Evolutionary conservation across 2,329 filamentous ascomycete genomes (phyloP).

Genomic region (Macrophomina tecta): DNA sequence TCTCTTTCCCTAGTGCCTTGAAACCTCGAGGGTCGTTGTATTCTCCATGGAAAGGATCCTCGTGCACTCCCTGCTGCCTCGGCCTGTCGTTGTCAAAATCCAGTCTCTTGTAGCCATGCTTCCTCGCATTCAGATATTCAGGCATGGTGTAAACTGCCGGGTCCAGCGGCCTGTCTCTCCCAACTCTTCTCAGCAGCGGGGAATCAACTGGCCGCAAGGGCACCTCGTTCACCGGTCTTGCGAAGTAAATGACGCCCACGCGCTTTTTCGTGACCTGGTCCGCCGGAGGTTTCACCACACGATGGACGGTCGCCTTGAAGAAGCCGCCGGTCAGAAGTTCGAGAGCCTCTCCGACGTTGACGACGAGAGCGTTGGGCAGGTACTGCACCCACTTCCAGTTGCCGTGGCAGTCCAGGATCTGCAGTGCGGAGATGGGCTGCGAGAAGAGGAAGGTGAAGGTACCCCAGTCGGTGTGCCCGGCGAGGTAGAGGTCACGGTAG

Average conservation of each 20-base stretch:
- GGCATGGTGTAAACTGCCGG: conserved; percentile 5
- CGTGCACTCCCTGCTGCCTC: conserved; percentile 5
- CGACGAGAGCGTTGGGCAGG: conserved; percentile 37
- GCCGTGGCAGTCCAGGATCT: conserved; percentile 35
- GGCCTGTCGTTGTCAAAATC: conserved; percentile 18
- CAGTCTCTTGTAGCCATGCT: conserved; percentile 11
- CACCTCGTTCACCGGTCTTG: conserved; percentile 29
- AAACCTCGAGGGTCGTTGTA: conserved; percentile 1
- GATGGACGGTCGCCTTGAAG: conserved; percentile 55
- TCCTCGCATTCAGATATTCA: background rate
- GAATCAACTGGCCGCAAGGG: background rate
- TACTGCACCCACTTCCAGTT: conserved; percentile 38
- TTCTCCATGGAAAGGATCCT: conserved; percentile 13
- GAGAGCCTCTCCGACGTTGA: conserved; percentile 40
- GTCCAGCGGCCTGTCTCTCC: background rate
- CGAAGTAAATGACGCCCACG: conserved; percentile 35
- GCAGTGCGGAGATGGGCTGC: conserved; percentile 36
- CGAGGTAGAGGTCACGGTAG: conserved; percentile 39
- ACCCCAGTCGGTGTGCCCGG: conserved; percentile 40
- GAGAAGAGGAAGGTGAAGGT: conserved; percentile 37
- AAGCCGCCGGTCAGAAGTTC: conserved; percentile 55
- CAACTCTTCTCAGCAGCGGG: background rate
- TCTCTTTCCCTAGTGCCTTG: background rate
- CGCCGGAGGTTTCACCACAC: conserved; percentile 51
- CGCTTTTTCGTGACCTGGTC: conserved; percentile 49